A percentile compares a stretch with the other conserved stretches of the same genome.
These are phyloP conservation scores for Mycena rebaudengoi DNA, from an alignment of 768 basidiomycete genomes.

Conservation along the genomic window DNA sequence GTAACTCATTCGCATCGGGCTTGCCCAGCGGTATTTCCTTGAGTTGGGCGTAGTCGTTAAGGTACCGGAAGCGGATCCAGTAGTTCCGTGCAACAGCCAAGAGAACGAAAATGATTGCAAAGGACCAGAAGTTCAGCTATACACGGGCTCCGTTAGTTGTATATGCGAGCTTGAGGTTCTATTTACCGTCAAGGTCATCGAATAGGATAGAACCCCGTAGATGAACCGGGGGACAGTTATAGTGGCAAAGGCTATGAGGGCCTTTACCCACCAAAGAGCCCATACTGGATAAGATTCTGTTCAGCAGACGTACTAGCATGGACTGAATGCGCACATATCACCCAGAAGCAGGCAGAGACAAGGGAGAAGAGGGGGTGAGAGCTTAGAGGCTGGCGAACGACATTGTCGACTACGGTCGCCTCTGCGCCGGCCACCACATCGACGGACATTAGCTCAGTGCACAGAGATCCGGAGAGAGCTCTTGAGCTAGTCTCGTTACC, in stretches of 20 bases:
- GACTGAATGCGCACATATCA: slow-evolving; percentile 65
- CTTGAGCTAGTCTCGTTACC: too few species aligned
- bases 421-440: background rate
- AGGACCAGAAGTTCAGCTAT: slow-evolving; percentile 91
- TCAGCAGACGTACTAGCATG: slow-evolving; percentile 12
- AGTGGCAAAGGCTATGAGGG: slow-evolving; percentile 80
- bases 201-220: slow-evolving; percentile 83
- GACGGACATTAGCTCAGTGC: background rate
- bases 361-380: slow-evolving; percentile 79
- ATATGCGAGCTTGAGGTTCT: background rate
- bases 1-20: slow-evolving; percentile 84
- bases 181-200: slow-evolving; percentile 86
- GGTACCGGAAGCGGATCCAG: slow-evolving; percentile 84
- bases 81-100: slow-evolving; percentile 78
- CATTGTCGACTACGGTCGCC: background rate
- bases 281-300: slow-evolving; percentile 61
- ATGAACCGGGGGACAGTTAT: slow-evolving; percentile 84
- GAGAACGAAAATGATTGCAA: slow-evolving; percentile 78
- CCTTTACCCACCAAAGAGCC: slow-evolving; percentile 80
- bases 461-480: background rate
- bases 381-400: background rate
- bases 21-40: slow-evolving; percentile 86
- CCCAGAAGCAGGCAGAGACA: slow-evolving; percentile 86
- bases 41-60: slow-evolving; percentile 77
- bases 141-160: slow-evolving; percentile 12